Percentiles rank a stretch among this genome's conserved stretches.
Evolutionary conservation across 1,284 basidiomycete genomes (phyloP).

Genomic region (Coniophora puteana): DNA sequence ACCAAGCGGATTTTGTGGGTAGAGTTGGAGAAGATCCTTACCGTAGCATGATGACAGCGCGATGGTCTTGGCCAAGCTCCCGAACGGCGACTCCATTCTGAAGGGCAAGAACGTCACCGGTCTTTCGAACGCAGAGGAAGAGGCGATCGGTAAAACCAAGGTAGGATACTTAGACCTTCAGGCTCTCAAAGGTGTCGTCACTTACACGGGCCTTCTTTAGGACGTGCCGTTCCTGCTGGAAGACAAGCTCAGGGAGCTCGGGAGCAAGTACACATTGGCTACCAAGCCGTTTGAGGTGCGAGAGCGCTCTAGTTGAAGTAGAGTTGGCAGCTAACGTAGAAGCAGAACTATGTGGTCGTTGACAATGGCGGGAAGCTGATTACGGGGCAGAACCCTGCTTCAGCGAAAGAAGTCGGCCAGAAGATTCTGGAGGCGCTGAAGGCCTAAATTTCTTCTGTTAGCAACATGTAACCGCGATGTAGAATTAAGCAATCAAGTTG

Average conservation of each 20-base stretch:
- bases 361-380: constrained; percentile 39
- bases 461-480: too few species aligned
- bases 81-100: constrained; percentile 60
- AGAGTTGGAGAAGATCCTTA: neutral
- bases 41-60: constrained; percentile 30
- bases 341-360: constrained; percentile 41
- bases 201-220: constrained; percentile 16
- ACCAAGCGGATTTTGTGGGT: neutral
- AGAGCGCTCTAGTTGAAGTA: constrained; percentile 8
- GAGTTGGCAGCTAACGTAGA: neutral
- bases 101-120: constrained; percentile 57
- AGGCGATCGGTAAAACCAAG: constrained; percentile 39
- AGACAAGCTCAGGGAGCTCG: constrained; percentile 55
- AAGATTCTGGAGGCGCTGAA: too few species aligned
- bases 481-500: too few species aligned
- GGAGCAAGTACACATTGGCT: constrained; percentile 62
- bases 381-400: constrained; percentile 67
- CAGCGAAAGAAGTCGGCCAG: too few species aligned
- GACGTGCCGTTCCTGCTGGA: constrained; percentile 72
- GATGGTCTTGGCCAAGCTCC: constrained; percentile 51
- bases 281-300: constrained; percentile 53
- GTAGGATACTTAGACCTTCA: constrained; percentile 16
- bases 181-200: too few species aligned
- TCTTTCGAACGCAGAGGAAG: constrained; percentile 74
- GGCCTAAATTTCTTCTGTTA: too few species aligned